A percentile compares a stretch with the other conserved stretches of the same genome.
phyloP scores from a whole-genome alignment of 2,329 filamentous ascomycete species.

The Chaetoscypha palmicola region DNA sequence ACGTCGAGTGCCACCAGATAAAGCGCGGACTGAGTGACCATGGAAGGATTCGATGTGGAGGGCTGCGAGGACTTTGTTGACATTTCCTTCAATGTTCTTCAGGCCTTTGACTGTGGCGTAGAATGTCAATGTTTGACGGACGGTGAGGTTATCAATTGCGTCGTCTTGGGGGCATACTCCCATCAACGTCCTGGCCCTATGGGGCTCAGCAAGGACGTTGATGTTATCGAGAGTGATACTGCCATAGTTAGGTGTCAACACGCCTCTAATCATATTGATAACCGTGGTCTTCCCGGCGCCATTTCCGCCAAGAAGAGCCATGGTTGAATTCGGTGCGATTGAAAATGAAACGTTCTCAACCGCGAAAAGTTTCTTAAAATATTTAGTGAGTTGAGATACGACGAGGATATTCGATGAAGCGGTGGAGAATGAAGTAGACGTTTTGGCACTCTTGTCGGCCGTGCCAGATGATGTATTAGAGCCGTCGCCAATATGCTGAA shows the following conservation, averaged over 20 bases:
- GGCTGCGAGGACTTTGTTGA: slow-evolving; percentile 26
- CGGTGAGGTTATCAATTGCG: slow-evolving; percentile 31
- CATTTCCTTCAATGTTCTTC: slow-evolving; percentile 26
- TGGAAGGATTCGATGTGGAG: slow-evolving; percentile 27
- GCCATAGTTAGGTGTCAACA: slow-evolving; percentile 49
- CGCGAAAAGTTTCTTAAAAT: slow-evolving; percentile 51
- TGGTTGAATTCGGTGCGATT: slow-evolving; percentile 52
- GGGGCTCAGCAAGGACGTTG: slow-evolving; percentile 37
- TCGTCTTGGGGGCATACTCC: slow-evolving; percentile 33
- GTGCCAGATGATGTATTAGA: slow-evolving; percentile 12
- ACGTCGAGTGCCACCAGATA: slow-evolving; percentile 30
- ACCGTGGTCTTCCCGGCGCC: slow-evolving; percentile 60
- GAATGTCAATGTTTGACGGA: slow-evolving; percentile 29
- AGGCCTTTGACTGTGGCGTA: slow-evolving; percentile 30
- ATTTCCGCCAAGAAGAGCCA: slow-evolving; percentile 59
- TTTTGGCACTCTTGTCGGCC: slow-evolving; percentile 26
- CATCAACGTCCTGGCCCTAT: slow-evolving; percentile 23
- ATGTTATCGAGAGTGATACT: slow-evolving; percentile 55
- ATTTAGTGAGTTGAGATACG: slow-evolving; percentile 23
- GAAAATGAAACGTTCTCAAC: slow-evolving; percentile 59
- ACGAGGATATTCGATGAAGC: neutral
- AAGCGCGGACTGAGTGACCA: slow-evolving; percentile 22
- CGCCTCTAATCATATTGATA: slow-evolving; percentile 59
- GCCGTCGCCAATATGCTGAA: slow-evolving; percentile 21
- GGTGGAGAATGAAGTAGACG: slow-evolving; percentile 25